A percentile compares a stretch with the other conserved stretches of the same genome.
phyloP scores from a whole-genome alignment of 2,329 filamentous ascomycete genomes.

The Coleophoma cylindrospora region DNA sequence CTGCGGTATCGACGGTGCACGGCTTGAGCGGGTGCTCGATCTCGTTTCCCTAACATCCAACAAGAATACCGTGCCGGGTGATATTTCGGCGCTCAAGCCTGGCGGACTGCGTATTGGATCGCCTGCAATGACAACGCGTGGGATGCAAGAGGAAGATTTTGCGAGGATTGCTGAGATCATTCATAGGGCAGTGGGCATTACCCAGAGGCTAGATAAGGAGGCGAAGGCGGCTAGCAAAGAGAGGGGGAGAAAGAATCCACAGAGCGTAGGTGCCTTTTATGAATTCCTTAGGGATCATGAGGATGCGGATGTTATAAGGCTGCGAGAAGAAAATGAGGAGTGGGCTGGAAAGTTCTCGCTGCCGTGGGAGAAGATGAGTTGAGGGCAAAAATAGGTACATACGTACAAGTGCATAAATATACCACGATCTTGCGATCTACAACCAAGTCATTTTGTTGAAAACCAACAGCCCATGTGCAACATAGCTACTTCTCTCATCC shows the following conservation, averaged over 20 bases:
- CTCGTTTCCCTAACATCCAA: constrained; percentile 93
- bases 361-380: no score
- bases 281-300: constrained; percentile 65
- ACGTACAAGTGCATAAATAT: no score
- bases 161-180: constrained; percentile 80
- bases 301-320: neutral
- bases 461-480: no score
- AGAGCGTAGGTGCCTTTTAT: constrained; percentile 62
- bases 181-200: constrained; percentile 75
- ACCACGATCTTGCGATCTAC: no score
- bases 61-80: constrained; percentile 97
- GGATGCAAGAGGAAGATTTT: constrained; percentile 85
- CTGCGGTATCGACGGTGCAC: constrained; percentile 79
- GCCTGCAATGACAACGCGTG: constrained; percentile 94
- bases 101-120: constrained; percentile 92
- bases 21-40: constrained; percentile 86
- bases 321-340: no score
- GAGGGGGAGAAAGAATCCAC: constrained; percentile 59
- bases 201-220: constrained; percentile 68
- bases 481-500: no score
- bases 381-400: no score
- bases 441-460: no score
- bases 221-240: constrained; percentile 63
- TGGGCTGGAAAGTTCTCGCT: no score
- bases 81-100: constrained; percentile 88